These are phyloP conservation scores for Furculomyces boomerangus DNA, from an alignment of 371 early-diverging fungal species.

Conservation along the genomic window DNA sequence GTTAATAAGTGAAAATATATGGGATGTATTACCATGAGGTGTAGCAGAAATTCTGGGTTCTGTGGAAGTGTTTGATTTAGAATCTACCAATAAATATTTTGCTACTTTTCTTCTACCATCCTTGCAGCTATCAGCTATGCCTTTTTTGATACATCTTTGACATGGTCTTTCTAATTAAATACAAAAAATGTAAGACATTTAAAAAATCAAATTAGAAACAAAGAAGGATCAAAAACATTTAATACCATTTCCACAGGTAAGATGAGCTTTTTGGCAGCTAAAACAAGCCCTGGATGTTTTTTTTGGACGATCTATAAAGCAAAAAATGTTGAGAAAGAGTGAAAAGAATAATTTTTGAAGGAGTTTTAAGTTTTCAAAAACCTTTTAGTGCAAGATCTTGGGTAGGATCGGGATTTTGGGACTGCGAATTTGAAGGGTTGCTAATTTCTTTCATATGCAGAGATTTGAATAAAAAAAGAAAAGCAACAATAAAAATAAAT, in stretches of 20 bases:
- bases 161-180: background rate
- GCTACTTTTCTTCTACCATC: background rate
- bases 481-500: no score
- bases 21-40: no score
- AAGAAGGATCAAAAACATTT: background rate
- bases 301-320: background rate
- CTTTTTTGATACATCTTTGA: background rate
- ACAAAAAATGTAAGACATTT: background rate
- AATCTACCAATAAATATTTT: no score
- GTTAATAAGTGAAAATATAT: no score
- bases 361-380: background rate
- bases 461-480: no score
- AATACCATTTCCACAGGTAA: background rate
- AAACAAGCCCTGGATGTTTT: background rate
- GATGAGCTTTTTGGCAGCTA: background rate
- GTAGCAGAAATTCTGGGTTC: no score
- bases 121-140: background rate
- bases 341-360: background rate
- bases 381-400: background rate
- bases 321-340: background rate
- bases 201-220: background rate
- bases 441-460: no score
- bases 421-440: no score
- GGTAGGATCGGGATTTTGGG: no score
- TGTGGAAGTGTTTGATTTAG: no score